Evolutionary conservation across 345 rosid species (phyloP), one percentile per base, ranked within the genome.

Genomic region (Citrus cavaleriei): DNA sequence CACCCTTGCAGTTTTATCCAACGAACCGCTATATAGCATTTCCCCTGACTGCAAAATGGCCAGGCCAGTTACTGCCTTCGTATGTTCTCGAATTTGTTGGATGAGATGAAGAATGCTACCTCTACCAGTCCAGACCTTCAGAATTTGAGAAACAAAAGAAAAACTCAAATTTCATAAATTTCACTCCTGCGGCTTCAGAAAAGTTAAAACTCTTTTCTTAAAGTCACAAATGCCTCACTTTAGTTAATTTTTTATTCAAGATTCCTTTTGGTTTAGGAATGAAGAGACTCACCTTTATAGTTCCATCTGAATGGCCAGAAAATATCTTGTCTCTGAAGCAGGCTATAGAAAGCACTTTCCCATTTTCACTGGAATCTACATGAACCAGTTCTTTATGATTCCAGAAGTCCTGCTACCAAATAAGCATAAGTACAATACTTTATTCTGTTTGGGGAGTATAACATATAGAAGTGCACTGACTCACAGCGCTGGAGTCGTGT

Each of bases 231-330:
- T 49, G 42, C 21, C 19, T 63, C 58, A 69, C 18, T 40, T 40
- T 19, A 40, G 51, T 58, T 30, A 27, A 40, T 38, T 60, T 38
- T 68, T 27, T 9, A 7, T 59, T 28, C 8, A 68, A 76, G 35
- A 35, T 54, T 12, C 38, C 46, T 5, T 30, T 9, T 22, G 51
- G 61, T 49, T 75, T 14, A 68, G 21, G 25, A 13, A 67, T 25
- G 27, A 57, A 55, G 19, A 1, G 59, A 51, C 1, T 51, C 77
- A 89, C 95, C 88, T 91, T 91, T 69, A 91, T 89, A 18, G 90
- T 90, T 83, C 95, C 95, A 84, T 91, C 93, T 10, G 93, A 85
- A 81, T 91, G 95, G 59, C 95, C 95, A 18, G 95, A 91, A 81
- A 89, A 87, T 70, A 90, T 81, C 78, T 83, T 89, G 86, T 89